A percentile compares a stretch with the other conserved stretches of the same genome.
Conservation (phyloP, 306 rosid species). For the Carpinus viminea region DNA sequence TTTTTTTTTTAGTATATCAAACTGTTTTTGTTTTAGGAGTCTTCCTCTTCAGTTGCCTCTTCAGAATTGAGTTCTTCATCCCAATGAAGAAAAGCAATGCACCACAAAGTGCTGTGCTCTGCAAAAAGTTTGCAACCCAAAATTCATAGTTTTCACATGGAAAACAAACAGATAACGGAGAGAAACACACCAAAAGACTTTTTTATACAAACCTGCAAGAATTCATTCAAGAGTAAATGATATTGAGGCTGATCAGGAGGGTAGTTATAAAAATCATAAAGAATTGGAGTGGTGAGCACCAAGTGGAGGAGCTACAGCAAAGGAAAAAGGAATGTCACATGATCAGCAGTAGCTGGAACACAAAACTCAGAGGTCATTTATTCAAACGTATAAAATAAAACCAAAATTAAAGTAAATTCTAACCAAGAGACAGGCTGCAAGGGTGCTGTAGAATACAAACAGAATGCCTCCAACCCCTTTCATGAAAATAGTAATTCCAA, state of each 20-base stretch:
- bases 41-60: conserved; percentile 68
- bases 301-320: conserved; percentile 55
- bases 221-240: conserved; percentile 51
- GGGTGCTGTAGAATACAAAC: conserved; percentile 65
- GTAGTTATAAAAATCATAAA: conserved; percentile 82
- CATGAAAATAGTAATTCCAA: conserved; percentile 47
- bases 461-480: conserved; percentile 86
- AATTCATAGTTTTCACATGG: conserved; percentile 6
- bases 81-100: conserved; percentile 82
- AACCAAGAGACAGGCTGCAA: conserved; percentile 83
- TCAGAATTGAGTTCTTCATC: conserved; percentile 70
- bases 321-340: neutral
- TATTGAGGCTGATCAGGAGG: conserved; percentile 39
- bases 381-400: neutral
- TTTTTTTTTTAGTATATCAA: conserved; percentile 19
- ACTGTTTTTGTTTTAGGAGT: conserved; percentile 62
- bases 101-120: conserved; percentile 75
- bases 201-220: conserved; percentile 69
- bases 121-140: conserved; percentile 22
- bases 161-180: conserved; percentile 6
- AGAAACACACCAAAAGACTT: neutral
- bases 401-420: conserved; percentile 21
- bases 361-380: neutral
- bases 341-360: neutral
- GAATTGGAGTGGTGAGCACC: conserved; percentile 63